Base-by-base conservation (phyloP, 2,329 filamentous ascomycete genomes). In the Ophidiomyces ophidiicola region DNA sequence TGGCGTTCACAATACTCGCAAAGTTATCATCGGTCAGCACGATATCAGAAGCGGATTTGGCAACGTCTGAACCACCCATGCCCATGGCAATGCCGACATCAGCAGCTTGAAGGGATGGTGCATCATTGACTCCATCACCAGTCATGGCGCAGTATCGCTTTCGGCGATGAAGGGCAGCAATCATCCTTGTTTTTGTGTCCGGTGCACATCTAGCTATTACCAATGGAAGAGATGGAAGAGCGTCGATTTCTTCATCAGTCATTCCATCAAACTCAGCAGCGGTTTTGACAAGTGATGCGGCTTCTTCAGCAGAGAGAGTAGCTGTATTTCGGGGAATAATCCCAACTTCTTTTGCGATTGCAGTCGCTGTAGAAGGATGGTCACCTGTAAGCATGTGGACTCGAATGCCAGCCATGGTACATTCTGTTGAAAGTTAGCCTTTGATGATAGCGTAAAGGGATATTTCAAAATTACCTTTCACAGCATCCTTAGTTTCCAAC, bases 31-130 rank as follows among this genome's bases (percentile, higher is more conserved):
- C 82, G 0, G 82, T 78, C 4, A 67, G 53, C 3, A 67, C 62
- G 48, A 67, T 67, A 42, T 66, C 80, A 12, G 79, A 72, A 0
- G 83, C 83, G 30, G 80, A 82, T 59, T 90, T 92, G 45, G 84
- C 84, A 5, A 92, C 84, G 50, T 90, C 84, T 7, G 79, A 85
- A 1, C 84, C 84, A 10, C 80, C 78, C 58, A 73, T 66, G n/a
- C 84, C 84, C 84, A 92, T 92, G 39, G 83, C 83, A 48, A 90
- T 93, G 47, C 82, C 84, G 4, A 93, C 82, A 53, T 93, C 85
- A 2, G 83, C 80, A 31, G 75, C 72, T 50, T 83, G 82, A 23
- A 92, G 69, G 3, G 82, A 85, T 0, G 84, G 84, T 1, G 82
- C 82, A 54, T 92, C 84, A 54, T 92, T 92, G 46, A 90, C 84